Evolutionary conservation across 148 eudicot species (phyloP).

Genomic region (Rheum nobile): DNA sequence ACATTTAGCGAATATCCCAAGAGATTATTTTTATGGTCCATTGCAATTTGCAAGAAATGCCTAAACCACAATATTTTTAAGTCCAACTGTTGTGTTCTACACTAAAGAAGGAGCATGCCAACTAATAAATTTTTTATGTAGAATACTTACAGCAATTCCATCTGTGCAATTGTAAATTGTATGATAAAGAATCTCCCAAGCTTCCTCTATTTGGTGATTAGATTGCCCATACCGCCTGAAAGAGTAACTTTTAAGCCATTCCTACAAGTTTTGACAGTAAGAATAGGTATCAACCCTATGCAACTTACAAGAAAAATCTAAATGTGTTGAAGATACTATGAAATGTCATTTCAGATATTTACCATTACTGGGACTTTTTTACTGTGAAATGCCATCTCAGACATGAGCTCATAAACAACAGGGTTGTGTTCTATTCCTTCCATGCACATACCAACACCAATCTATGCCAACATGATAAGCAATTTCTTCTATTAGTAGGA

Average conservation of each 20-base stretch:
- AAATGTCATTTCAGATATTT: slow-evolving; percentile 81
- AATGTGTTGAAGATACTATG: slow-evolving; percentile 20
- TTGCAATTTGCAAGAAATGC: too few relatives aligned
- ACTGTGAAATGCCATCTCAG: slow-evolving; percentile 95
- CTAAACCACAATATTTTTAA: too few relatives aligned
- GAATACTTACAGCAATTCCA: slow-evolving; percentile 73
- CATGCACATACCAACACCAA: slow-evolving; percentile 99
- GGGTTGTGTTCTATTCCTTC: slow-evolving; percentile 99
- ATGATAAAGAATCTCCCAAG: slow-evolving; percentile 82
- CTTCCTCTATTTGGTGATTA: slow-evolving; percentile 54
- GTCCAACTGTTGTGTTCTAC: neutral
- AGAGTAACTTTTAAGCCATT: slow-evolving; percentile 79
- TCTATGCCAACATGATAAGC: slow-evolving; percentile 27
- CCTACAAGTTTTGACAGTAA: slow-evolving; percentile 27
- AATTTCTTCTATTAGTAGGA: neutral
- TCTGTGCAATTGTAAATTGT: slow-evolving; percentile 88
- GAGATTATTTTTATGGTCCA: neutral
- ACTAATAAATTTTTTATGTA: neutral
- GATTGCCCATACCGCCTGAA: slow-evolving; percentile 81
- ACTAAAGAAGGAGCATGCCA: neutral
- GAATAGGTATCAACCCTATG: neutral
- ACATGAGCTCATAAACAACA: slow-evolving; percentile 93
- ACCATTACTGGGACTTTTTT: slow-evolving; percentile 39
- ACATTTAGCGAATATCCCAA: too few relatives aligned
- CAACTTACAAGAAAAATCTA: neutral